Evolutionary conservation across 257 asterid genomes (phyloP), one percentile per base, ranked within the genome.

Genomic region (Nemophila menziesii): DNA sequence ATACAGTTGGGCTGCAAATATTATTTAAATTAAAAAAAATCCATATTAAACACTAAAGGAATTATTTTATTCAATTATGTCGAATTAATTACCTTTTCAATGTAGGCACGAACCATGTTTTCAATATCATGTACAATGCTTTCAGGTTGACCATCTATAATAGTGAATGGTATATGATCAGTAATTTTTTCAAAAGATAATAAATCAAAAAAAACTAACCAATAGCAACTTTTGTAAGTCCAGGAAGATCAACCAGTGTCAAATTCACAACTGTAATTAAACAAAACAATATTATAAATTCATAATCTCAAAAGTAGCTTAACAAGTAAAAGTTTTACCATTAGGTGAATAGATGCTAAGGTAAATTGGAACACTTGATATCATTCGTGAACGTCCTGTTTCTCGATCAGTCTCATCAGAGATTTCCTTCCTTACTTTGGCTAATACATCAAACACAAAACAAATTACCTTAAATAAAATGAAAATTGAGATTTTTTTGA

Each of bases 401-500:
- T 78, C 86, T 27, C 90, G 63, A 49, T 81, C 90, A 16, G 93
- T 81, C 69, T 81, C 93, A 55, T 78, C 93, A 26, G 80, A 17
- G 16, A 81, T 78, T 73, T 81, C 90, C 64, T 67, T 67, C 63
- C 86, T 65, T 36, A 70, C 90, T 60, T 82, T 73, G 68, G 68
- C 93, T 78, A n/a, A n/a, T n/a, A 63, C 46, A 56, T 36, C 54
- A 38, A 34, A 48, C 8, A 46, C n/a, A 57, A 26, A 49, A 46
- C 11, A 13, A 4, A 40, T 9, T 40, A 7, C 12, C 45, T 4
- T 40, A 5, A 21, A 11, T 20, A 24, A 26, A 15, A 24, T 14
- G 43, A 43, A 8, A 33, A n/a, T n/a, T n/a, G 3, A 33, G 18
- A 16, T 19, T 15, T 20, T 33, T 5, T 10, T 29, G 36, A 29